Conservation (phyloP, 306 rosid genomes). For the Quillaja saponaria region DNA sequence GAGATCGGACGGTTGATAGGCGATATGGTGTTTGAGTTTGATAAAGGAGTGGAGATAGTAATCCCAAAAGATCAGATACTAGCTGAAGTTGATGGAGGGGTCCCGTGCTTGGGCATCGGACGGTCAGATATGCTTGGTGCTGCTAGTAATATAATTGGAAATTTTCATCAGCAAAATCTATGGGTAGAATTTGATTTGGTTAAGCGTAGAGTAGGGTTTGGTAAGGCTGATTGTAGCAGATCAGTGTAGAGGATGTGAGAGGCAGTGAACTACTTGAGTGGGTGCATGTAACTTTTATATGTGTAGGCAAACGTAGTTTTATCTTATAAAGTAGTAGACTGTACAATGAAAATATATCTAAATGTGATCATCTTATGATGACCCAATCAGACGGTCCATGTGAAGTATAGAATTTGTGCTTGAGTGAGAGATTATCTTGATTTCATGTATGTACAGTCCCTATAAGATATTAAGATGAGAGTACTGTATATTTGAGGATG, state of each 20-base stretch:
- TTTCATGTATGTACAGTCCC: too few species aligned
- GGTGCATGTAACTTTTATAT: slow-evolving; percentile 5
- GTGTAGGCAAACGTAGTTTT: slow-evolving; percentile 7
- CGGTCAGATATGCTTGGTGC: slow-evolving; percentile 70
- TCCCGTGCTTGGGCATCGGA: slow-evolving; percentile 77
- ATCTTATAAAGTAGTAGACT: background rate
- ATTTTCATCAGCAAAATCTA: slow-evolving; percentile 70
- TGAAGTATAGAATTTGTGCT: background rate
- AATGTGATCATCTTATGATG: slow-evolving; percentile 20
- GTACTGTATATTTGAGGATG: slow-evolving; percentile 43
- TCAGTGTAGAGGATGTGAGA: background rate
- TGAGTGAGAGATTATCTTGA: too few species aligned
- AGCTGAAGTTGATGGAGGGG: slow-evolving; percentile 70
- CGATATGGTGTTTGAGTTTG: slow-evolving; percentile 65
- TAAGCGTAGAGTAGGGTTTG: slow-evolving; percentile 64
- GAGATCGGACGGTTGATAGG: slow-evolving; percentile 68
- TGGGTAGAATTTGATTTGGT: slow-evolving; percentile 88
- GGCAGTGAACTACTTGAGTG: background rate
- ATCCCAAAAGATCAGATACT: slow-evolving; percentile 48
- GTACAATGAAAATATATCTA: slow-evolving; percentile 2
- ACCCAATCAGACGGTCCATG: slow-evolving; percentile 20
- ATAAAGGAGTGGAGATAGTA: slow-evolving; percentile 66
- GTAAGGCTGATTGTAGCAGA: slow-evolving; percentile 73
- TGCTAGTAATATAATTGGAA: slow-evolving; percentile 76
- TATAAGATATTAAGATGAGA: slow-evolving; percentile 16